These are phyloP conservation scores for Graphilbum ipis-grandicollis DNA, from an alignment of 2,329 filamentous ascomycete genomes.

Conservation along the genomic window DNA sequence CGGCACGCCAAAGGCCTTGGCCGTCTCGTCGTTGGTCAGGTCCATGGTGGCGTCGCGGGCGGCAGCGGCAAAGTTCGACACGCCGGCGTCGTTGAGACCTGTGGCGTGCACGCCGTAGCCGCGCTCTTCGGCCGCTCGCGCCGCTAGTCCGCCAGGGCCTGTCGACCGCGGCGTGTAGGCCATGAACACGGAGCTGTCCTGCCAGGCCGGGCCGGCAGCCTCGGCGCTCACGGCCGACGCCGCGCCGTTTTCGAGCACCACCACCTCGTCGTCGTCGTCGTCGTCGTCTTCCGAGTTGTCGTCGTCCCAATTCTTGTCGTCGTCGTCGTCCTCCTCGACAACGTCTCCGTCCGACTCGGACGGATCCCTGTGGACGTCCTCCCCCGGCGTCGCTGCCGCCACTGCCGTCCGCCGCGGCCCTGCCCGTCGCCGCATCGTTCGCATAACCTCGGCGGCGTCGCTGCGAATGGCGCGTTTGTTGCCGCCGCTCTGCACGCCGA, in stretches of 20 bases:
- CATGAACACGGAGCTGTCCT: slow-evolving; percentile 90
- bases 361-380: too few species aligned
- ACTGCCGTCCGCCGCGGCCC: slow-evolving; percentile 32
- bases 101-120: slow-evolving; percentile 88
- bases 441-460: slow-evolving; percentile 62
- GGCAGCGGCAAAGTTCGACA: slow-evolving; percentile 64
- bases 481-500: slow-evolving; percentile 40
- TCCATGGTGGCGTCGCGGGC: slow-evolving; percentile 87
- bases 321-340: slow-evolving; percentile 28
- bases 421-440: slow-evolving; percentile 51
- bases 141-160: slow-evolving; percentile 29
- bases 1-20: slow-evolving; percentile 62
- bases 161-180: slow-evolving; percentile 66
- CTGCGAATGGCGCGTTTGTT: slow-evolving; percentile 43
- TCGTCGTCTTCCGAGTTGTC: slow-evolving; percentile 35
- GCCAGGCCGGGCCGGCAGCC: slow-evolving; percentile 36
- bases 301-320: slow-evolving; percentile 16
- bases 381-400: slow-evolving; percentile 17
- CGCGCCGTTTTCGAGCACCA: slow-evolving; percentile 39
- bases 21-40: slow-evolving; percentile 71
- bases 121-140: slow-evolving; percentile 57
- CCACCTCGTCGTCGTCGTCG: slow-evolving; percentile 49
- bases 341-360: slow-evolving; percentile 51
- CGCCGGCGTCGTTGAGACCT: slow-evolving; percentile 29
- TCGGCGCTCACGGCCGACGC: slow-evolving; percentile 19